A percentile compares a stretch with the other conserved stretches of the same genome.
phyloP scores from a whole-genome alignment of 2,329 filamentous ascomycete species.

The Penicillium sp. region DNA sequence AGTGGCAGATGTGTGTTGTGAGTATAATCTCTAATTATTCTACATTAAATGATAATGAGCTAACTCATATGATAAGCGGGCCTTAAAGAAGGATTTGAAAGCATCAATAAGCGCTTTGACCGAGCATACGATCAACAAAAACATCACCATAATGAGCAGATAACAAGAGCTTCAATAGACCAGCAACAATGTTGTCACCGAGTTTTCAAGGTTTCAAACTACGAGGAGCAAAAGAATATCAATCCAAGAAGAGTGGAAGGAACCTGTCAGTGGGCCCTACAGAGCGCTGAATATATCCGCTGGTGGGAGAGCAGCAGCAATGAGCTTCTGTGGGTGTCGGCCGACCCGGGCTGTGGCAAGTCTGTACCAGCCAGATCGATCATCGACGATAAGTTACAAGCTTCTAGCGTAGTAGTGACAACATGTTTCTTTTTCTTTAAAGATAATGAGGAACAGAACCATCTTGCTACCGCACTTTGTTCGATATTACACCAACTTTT shows the following conservation, averaged over 20 bases:
- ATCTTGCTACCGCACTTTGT: slow-evolving; percentile 30
- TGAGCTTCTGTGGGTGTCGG: slow-evolving; percentile 42
- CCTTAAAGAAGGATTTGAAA: background rate
- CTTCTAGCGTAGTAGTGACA: slow-evolving; percentile 7
- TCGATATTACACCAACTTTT: slow-evolving; percentile 42
- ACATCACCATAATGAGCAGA: slow-evolving; percentile 1
- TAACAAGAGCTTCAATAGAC: slow-evolving; percentile 1
- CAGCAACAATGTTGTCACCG: slow-evolving; percentile 23
- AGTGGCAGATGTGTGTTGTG: too few relatives aligned
- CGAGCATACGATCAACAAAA: slow-evolving; percentile 5
- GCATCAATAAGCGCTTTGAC: slow-evolving; percentile 1
- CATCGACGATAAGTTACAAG: slow-evolving; percentile 29
- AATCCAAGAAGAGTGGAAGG: slow-evolving; percentile 29
- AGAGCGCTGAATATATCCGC: slow-evolving; percentile 23
- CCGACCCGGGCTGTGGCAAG: slow-evolving; percentile 44
- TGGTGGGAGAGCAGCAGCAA: slow-evolving; percentile 25
- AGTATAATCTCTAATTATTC: too few relatives aligned
- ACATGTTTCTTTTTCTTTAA: slow-evolving; percentile 45
- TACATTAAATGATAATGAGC: too few relatives aligned
- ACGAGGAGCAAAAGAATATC: slow-evolving; percentile 32
- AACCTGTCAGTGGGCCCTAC: slow-evolving; percentile 37
- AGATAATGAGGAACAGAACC: slow-evolving; percentile 36
- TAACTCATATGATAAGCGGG: too few relatives aligned
- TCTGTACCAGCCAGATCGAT: slow-evolving; percentile 39
- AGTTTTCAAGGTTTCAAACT: slow-evolving; percentile 28